phyloP scores from a whole-genome alignment of 805 yeast species.

The Starmerella powellii region DNA sequence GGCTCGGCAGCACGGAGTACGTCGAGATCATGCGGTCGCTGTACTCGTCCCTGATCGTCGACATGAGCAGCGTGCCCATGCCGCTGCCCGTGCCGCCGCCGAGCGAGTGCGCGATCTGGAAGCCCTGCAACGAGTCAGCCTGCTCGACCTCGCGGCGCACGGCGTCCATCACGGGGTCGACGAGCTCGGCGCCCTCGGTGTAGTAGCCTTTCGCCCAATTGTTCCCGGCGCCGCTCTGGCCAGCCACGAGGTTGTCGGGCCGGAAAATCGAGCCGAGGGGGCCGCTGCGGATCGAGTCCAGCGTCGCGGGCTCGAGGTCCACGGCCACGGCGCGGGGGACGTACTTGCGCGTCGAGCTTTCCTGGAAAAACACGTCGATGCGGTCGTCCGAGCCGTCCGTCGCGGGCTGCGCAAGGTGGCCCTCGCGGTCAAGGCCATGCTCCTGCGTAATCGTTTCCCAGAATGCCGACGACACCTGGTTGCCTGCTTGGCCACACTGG shows the following conservation, averaged over 20 bases:
- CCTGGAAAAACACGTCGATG: constrained; percentile 71
- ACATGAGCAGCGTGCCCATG: constrained; percentile 81
- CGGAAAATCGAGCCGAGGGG: constrained; percentile 72
- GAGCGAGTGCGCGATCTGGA: constrained; percentile 73
- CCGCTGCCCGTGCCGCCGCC: constrained; percentile 98
- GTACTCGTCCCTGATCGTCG: constrained; percentile 81
- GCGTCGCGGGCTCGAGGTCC: constrained; percentile 90
- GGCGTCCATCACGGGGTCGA: constrained; percentile 82
- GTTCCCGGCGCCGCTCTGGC: constrained; percentile 90
- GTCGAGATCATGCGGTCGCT: constrained; percentile 97
- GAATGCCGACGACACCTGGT: constrained; percentile 33
- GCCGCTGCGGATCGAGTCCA: constrained; percentile 72
- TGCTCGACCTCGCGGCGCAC: constrained; percentile 92
- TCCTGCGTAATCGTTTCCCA: constrained; percentile 32
- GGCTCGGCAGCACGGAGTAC: constrained; percentile 89
- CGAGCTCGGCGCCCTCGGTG: constrained; percentile 93
- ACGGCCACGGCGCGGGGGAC: constrained; percentile 92
- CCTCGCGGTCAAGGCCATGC: constrained; percentile 30
- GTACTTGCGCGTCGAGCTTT: constrained; percentile 71
- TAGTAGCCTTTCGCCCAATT: constrained; percentile 97
- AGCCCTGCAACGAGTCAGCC: constrained; percentile 87
- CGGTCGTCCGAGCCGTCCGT: constrained; percentile 33
- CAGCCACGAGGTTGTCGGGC: constrained; percentile 83
- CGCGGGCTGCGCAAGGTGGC: constrained; percentile 22
- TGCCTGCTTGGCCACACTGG: constrained; percentile 37